Evolutionary conservation across 768 basidiomycete genomes (phyloP), one percentile per base, ranked within the genome.

Genomic region (Amanita brunnescens): DNA sequence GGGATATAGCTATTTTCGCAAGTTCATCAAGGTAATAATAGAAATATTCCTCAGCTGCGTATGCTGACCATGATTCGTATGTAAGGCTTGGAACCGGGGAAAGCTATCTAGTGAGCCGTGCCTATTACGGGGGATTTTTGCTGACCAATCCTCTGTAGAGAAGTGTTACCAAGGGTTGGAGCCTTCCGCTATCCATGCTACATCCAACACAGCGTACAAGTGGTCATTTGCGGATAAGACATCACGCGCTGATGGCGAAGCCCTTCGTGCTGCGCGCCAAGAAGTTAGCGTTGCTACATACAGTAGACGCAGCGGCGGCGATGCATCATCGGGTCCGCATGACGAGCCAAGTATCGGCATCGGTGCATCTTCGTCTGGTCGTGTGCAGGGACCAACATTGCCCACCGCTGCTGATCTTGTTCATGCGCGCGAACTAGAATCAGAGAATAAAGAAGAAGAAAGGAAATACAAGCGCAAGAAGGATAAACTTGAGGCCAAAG

Each of bases 201-300:
- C 80, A 30, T 72, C 78, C 41, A 82, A 87, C 52, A 94, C 92
- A 4, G 80, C 77, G 0, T 92, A 91, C 67, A 91, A 88, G 68
- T 94, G 91, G 91, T 79, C 80, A 0, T 93, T 94, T 61, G 82
- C 85, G 2, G 77, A 80, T 16, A 87, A 87, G 51, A 61, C 69
- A 2, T 78, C 78, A 16, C 71, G 72, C n/a, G 75, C 72, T 0
- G 86, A 91, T 32, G 65, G 64, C 10, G 75, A 75, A 1, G 79
- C 81, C 0, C 63, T 90, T n/a, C 75, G 73, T 12, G 67, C 70
- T 14, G 78, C 78, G 1, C 79, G 84, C 21, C 77, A 77, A 50
- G 75, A 79, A 48, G 83, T 91, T 3, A 68, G 68, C 23, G 71
- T 71, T 6, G 76, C 76, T 7, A 79, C 76, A 4, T 68, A 72